Conservation (phyloP, 495 filamentous ascomycete species). For the Neurospora pannonica region DNA sequence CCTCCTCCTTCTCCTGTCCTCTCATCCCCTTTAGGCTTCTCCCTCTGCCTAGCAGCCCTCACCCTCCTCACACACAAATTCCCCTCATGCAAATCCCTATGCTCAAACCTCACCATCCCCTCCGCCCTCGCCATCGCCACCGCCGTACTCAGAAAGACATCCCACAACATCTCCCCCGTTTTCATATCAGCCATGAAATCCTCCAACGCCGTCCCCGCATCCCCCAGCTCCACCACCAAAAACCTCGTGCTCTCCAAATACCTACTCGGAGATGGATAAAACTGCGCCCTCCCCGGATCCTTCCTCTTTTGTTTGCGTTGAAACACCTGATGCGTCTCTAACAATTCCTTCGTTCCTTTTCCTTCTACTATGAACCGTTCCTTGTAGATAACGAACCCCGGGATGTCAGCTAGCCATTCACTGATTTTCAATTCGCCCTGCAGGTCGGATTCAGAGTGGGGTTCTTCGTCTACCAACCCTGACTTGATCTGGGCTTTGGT, state of each 20-base stretch:
- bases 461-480: constrained; percentile 39
- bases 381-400: constrained; percentile 88
- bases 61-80: constrained; percentile 53
- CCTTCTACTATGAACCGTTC: constrained; percentile 67
- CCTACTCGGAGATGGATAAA: constrained; percentile 50
- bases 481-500: constrained; percentile 38
- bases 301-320: constrained; percentile 50
- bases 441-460: constrained; percentile 32
- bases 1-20: not conserved
- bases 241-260: constrained; percentile 64
- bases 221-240: constrained; percentile 77
- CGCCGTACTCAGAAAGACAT: constrained; percentile 75
- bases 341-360: constrained; percentile 50
- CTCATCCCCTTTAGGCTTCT: not conserved
- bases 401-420: constrained; percentile 64
- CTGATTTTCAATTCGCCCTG: constrained; percentile 56
- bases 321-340: constrained; percentile 53
- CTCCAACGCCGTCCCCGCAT: constrained; percentile 73
- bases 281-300: constrained; percentile 50
- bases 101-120: constrained; percentile 61
- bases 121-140: constrained; percentile 72
- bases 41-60: constrained; percentile 30
- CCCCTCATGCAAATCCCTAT: constrained; percentile 76
- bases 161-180: constrained; percentile 57
- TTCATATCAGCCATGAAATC: constrained; percentile 36